Percentiles rank a stretch among this genome's conserved stretches.
Conservation (phyloP, 768 basidiomycete genomes). For the Leccinum ochraceum region DNA sequence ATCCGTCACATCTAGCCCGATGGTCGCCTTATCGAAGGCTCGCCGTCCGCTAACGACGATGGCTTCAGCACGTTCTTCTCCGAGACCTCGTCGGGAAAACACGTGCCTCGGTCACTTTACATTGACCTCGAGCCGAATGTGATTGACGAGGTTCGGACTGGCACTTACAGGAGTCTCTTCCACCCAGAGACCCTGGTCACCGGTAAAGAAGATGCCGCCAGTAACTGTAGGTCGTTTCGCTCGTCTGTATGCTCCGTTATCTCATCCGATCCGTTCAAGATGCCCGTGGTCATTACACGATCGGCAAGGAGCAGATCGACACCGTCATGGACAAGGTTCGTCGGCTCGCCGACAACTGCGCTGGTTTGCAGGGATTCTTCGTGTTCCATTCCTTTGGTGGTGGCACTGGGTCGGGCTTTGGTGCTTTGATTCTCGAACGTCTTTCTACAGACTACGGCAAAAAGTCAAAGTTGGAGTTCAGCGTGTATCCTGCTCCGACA, state of each 20-base stretch:
- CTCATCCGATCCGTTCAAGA: conserved; percentile 47
- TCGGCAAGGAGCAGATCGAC: conserved; percentile 98
- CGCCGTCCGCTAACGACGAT: conserved; percentile 73
- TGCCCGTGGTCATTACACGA: conserved; percentile 97
- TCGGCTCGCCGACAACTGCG: conserved; percentile 93
- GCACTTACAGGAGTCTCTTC: conserved; percentile 95
- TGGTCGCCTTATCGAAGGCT: conserved; percentile 82
- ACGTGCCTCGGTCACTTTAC: conserved; percentile 97
- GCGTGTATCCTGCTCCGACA: conserved; percentile 93
- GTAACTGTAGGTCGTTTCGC: conserved; percentile 74
- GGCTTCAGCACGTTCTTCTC: conserved; percentile 99
- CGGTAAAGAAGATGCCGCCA: conserved; percentile 99
- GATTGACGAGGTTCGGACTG: conserved; percentile 95
- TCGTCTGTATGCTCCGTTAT: background rate
- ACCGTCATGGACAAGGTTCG: conserved; percentile 94
- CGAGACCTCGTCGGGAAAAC: conserved; percentile 94
- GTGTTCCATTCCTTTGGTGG: conserved; percentile 99
- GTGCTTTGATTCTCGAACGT: conserved; percentile 92
- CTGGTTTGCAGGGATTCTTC: conserved; percentile 97
- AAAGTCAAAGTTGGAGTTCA: conserved; percentile 98
- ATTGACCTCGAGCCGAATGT: conserved; percentile 97
- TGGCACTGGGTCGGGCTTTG: conserved; percentile 98
- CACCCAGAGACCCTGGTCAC: conserved; percentile 98
- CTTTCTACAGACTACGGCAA: conserved; percentile 98
- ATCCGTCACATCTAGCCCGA: conserved; percentile 68